These are phyloP conservation scores for Manihot esculenta DNA, from an alignment of 441 rosid species.

Conservation along the genomic window DNA sequence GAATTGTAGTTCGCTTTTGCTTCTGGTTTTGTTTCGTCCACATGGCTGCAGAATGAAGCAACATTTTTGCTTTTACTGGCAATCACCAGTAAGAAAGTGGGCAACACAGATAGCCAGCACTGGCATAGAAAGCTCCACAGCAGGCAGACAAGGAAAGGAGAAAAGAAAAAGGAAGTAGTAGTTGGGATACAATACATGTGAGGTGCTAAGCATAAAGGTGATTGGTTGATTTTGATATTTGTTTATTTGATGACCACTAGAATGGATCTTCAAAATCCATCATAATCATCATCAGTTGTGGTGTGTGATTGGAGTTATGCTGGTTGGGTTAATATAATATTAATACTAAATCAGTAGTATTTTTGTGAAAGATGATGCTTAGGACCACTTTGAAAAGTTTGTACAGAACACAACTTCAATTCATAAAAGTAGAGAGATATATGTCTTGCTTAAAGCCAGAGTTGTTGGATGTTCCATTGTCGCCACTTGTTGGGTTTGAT, in stretches of 20 bases:
- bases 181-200: conserved; percentile 33
- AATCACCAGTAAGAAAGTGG: conserved; percentile 19
- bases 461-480: not conserved
- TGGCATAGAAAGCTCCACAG: not conserved
- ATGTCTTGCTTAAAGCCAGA: not conserved
- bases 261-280: conserved; percentile 25
- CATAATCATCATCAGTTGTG: conserved; percentile 28
- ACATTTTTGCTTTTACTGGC: conserved; percentile 5
- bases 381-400: conserved; percentile 26
- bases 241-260: conserved; percentile 20
- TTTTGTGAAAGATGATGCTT: conserved; percentile 20
- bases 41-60: conserved; percentile 14
- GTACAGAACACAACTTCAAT: conserved; percentile 25
- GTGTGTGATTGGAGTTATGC: conserved; percentile 25
- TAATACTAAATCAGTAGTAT: conserved; percentile 29
- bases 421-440: conserved; percentile 7
- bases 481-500: not conserved
- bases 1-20: conserved; percentile 26
- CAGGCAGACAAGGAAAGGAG: conserved; percentile 8
- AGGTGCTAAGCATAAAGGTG: conserved; percentile 21
- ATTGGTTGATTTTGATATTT: conserved; percentile 30
- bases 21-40: conserved; percentile 5
- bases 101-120: conserved; percentile 13
- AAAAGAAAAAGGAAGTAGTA: not conserved
- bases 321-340: conserved; percentile 25